Percentiles rank a stretch among this genome's conserved stretches.
These are phyloP conservation scores for Thielaviopsis musarum DNA, from an alignment of 2,329 filamentous ascomycete genomes.

Conservation along the genomic window DNA sequence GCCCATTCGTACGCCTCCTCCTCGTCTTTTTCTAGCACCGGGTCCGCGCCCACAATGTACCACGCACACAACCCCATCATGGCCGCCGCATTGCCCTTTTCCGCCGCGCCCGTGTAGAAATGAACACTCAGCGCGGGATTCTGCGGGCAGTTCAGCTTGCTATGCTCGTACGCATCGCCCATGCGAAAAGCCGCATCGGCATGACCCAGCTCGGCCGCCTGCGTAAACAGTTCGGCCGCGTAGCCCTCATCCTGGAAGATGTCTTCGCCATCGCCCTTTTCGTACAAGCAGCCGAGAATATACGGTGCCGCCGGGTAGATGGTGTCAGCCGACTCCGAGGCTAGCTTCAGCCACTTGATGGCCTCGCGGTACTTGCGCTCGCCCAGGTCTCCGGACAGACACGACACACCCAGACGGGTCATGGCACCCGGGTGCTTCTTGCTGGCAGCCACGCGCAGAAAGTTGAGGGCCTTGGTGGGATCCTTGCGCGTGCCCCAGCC, in stretches of 20 bases:
- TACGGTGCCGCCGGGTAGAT: conserved; percentile 92
- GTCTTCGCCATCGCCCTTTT: conserved; percentile 86
- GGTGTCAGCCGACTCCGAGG: conserved; percentile 69
- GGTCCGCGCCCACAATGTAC: conserved; percentile 92
- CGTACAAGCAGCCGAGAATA: conserved; percentile 74
- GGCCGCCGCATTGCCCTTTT: conserved; percentile 63
- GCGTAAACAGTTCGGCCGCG: conserved; percentile 83
- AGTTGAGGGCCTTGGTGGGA: conserved; percentile 81
- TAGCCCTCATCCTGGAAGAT: conserved; percentile 84
- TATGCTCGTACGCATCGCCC: conserved; percentile 95
- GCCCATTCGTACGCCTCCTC: conserved; percentile 96
- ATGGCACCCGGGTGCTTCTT: conserved; percentile 94
- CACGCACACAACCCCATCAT: conserved; percentile 99
- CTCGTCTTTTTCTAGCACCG: conserved; percentile 85
- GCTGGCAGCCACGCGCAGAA: conserved; percentile 73
- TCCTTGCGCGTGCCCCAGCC: conserved; percentile 91
- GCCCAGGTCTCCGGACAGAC: conserved; percentile 76
- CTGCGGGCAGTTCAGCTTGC: conserved; percentile 67
- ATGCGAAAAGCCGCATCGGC: conserved; percentile 71
- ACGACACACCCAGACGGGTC: conserved; percentile 79
- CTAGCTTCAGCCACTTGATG: conserved; percentile 90
- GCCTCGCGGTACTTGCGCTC: conserved; percentile 78
- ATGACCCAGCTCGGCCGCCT: conserved; percentile 83
- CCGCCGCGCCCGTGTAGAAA: conserved; percentile 88
- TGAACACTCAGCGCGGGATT: conserved; percentile 91